phyloP scores from a whole-genome alignment of 179 eudicot species.

The Spergularia azorica region DNA sequence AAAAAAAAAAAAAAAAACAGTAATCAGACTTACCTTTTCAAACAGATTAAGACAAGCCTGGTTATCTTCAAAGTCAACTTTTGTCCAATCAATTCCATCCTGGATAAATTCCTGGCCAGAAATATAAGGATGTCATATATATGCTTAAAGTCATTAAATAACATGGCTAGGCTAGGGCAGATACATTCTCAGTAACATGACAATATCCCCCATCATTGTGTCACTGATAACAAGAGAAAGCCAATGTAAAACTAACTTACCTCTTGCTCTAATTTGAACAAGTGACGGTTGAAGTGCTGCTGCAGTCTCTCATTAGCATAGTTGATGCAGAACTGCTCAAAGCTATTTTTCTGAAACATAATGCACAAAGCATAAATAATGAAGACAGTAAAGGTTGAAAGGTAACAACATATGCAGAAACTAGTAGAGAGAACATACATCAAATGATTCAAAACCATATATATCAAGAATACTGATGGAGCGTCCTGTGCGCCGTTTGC shows the following conservation, averaged over 20 bases:
- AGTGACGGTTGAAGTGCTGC: conserved; percentile 95
- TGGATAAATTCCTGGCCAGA: conserved; percentile 85
- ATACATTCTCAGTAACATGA: conserved; percentile 8
- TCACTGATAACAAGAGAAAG: conserved; percentile 11
- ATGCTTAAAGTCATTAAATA: neutral
- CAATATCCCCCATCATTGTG: neutral
- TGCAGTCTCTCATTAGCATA: conserved; percentile 98
- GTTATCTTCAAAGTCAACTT: conserved; percentile 97
- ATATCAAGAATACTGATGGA: conserved; percentile 99
- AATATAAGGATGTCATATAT: neutral
- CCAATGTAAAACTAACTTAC: conserved; percentile 33
- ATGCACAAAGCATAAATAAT: neutral
- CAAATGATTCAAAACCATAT: conserved; percentile 97
- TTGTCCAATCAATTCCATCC: conserved; percentile 99
- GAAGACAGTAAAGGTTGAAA: conserved; percentile 8
- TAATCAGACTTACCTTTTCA: conserved; percentile 67
- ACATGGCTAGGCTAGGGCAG: neutral
- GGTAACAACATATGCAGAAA: conserved; percentile 11
- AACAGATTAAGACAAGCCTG: conserved; percentile 94
- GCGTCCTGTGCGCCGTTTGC: conserved; percentile 87
- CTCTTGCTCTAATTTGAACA: conserved; percentile 97
- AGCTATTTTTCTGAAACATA: conserved; percentile 76
- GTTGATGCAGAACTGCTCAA: conserved; percentile 98
- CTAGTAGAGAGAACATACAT: conserved; percentile 47
- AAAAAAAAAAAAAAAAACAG: neutral